Conservation (phyloP, 495 filamentous ascomycete genomes). For the Penicillium longicatenatum region DNA sequence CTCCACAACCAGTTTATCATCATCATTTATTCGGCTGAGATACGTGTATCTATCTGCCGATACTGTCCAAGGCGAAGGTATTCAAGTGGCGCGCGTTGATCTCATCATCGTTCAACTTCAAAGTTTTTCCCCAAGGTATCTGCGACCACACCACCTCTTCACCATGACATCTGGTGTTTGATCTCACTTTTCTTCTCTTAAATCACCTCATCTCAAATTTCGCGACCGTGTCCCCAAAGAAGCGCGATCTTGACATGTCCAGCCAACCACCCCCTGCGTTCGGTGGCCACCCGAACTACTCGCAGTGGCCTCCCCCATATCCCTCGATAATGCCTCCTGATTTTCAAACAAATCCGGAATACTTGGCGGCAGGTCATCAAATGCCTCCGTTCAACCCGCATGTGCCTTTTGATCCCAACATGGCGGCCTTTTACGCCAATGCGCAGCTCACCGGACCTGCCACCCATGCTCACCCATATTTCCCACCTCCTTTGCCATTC, state of each 20-base stretch:
- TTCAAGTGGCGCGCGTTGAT: neutral
- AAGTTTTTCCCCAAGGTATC: neutral
- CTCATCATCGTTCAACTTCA: neutral
- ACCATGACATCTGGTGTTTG: neutral
- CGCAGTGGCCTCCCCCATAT: conserved; percentile 36
- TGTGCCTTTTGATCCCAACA: conserved; percentile 25
- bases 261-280: conserved; percentile 58
- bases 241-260: conserved; percentile 46
- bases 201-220: neutral
- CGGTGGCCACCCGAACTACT: conserved; percentile 41
- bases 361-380: conserved; percentile 17
- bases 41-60: neutral
- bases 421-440: conserved; percentile 31
- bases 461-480: conserved; percentile 22
- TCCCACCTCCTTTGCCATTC: conserved; percentile 37
- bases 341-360: conserved; percentile 24
- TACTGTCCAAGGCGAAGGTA: neutral
- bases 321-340: conserved; percentile 27
- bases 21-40: no score
- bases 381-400: conserved; percentile 6
- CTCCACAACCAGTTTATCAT: neutral
- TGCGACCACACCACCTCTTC: neutral
- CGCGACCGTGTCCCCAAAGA: neutral
- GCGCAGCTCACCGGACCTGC: conserved; percentile 29
- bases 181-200: neutral